Evolutionary conservation across 2,329 filamentous ascomycete species (phyloP).

Genomic region (Fusarium annulatum): DNA sequence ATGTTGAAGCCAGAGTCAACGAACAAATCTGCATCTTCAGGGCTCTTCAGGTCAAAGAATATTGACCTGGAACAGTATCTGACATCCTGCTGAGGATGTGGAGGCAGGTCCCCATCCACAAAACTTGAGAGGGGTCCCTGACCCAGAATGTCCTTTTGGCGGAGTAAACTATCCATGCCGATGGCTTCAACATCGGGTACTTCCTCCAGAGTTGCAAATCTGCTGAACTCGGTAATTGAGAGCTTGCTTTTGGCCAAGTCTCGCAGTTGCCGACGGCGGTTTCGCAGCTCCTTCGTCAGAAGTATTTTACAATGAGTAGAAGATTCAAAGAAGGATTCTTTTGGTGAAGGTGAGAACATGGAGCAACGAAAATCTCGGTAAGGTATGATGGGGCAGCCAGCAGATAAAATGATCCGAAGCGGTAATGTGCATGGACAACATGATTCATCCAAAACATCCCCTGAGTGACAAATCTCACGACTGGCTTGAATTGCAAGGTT

Average conservation of each 20-base stretch:
- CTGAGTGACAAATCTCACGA: fast-evolving
- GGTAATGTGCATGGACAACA: background rate
- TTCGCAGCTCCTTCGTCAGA: background rate
- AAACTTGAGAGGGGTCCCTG: fast-evolving
- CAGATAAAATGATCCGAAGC: background rate
- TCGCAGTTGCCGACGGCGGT: fast-evolving
- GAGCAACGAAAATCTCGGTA: background rate
- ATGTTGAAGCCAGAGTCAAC: fast-evolving
- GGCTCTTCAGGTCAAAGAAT: fast-evolving
- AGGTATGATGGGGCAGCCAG: background rate
- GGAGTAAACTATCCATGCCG: fast-evolving
- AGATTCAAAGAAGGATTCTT: too few relatives aligned
- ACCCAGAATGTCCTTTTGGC: fast-evolving
- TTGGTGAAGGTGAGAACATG: too few relatives aligned
- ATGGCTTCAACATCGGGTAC: fast-evolving
- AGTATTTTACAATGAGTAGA: background rate
- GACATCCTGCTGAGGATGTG: fast-evolving
- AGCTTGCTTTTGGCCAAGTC: background rate
- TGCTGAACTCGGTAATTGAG: background rate
- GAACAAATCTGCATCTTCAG: background rate
- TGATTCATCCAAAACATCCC: fast-evolving
- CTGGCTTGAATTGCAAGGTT: fast-evolving
- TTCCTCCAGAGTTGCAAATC: fast-evolving
- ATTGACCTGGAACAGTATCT: fast-evolving
- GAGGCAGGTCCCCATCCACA: fast-evolving